These are phyloP conservation scores for Lolium multiflorum DNA, from an alignment of 176 grass and related monocot species.

Conservation along the genomic window DNA sequence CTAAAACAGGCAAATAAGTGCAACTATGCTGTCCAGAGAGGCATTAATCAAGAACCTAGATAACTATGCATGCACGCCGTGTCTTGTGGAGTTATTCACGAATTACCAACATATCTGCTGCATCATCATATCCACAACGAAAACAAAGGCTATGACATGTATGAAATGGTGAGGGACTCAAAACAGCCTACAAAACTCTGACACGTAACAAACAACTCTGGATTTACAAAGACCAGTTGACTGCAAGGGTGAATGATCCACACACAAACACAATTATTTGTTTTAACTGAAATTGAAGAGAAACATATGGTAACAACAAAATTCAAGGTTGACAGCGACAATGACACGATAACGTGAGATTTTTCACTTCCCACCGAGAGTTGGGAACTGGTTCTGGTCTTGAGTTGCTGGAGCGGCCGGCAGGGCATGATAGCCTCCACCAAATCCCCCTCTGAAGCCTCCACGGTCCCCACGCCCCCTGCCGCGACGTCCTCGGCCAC, in stretches of 20 bases:
- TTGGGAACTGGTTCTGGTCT: too few species aligned
- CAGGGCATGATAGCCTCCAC: slow-evolving; percentile 30
- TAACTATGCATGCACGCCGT: too few species aligned
- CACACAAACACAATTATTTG: slow-evolving; percentile 45
- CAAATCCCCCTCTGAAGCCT: slow-evolving; percentile 55
- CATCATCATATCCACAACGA: background rate
- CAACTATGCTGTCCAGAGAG: too few species aligned
- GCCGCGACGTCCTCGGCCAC: slow-evolving; percentile 67
- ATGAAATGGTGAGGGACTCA: background rate
- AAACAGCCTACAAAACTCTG: slow-evolving; percentile 44
- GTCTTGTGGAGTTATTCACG: too few species aligned
- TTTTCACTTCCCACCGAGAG: too few species aligned
- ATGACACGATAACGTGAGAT: too few species aligned
- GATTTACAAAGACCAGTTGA: slow-evolving; percentile 52
- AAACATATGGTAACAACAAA: too few species aligned
- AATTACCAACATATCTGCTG: too few species aligned
- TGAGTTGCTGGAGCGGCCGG: slow-evolving; percentile 57
- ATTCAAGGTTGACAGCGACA: too few species aligned
- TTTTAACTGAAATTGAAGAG: too few species aligned
- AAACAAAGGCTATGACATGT: background rate
- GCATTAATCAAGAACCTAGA: too few species aligned
- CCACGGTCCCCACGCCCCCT: slow-evolving; percentile 69
- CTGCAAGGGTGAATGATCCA: background rate
- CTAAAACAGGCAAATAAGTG: too few species aligned
- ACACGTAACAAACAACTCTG: slow-evolving; percentile 28